Base-by-base conservation (phyloP, 371 early-diverging fungal genomes). In the Blakeslea trispora region DNA sequence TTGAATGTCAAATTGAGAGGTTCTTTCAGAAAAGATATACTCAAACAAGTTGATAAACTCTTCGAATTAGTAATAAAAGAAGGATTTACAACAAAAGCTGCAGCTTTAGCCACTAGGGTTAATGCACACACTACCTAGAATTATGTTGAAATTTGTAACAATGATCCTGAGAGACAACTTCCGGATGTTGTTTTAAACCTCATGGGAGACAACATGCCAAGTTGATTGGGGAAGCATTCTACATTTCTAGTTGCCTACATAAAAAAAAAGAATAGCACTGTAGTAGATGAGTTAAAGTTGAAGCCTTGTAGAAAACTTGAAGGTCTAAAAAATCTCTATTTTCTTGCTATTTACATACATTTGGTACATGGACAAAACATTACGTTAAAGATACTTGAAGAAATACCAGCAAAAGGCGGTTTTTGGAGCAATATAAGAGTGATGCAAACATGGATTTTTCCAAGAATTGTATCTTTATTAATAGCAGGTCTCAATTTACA, bases 11-110 rank as follows among this genome's bases (percentile, higher is more conserved):
- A 53, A 60, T 53, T 49, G 23, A 53, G 60, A 60, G 50, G 54
- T 53, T 60, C 54, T 60, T 60, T 49, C 50, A 57, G 57, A 57
- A 55, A 55, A 46, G 45, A 64, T 44, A 59, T 55, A 47, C 46
- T 53, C 32, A 45, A 58, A 50, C 50, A 59, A 57, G 49, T 54
- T 50, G 61, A 66, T 32, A 56, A 57, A 47, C 55, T 66, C 44
- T 61, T 57, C 44, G 57, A 61, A 22, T 47, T 61, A 44, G 53
- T 66, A 19, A 66, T 66, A 42, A 50, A 53, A 45, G 55, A 61
- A 54, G 58, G 58, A 31, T 52, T 53, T 24, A 57, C 53, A 24
- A 42, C 66, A 40, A 57, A 61, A 56, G 61, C 40, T 50, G 56
- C 57, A 53, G 65, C 53, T 41, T 55, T 60, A 45, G 46, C 51